These are phyloP conservation scores for Boletus subcaerulescens DNA, from an alignment of 768 basidiomycete species.

Conservation along the genomic window DNA sequence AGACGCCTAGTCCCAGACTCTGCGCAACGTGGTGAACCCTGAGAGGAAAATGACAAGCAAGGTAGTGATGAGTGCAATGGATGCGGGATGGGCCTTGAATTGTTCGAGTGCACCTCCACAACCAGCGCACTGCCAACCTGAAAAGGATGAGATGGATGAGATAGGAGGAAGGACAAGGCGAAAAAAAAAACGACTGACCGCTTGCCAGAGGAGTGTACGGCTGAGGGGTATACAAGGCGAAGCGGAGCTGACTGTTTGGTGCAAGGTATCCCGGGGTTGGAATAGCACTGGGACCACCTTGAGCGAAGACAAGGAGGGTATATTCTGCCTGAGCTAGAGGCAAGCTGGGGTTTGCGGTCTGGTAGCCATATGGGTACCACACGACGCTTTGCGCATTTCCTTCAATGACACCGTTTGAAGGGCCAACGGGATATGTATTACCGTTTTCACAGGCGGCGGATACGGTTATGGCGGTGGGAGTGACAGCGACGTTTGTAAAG, in stretches of 20 bases:
- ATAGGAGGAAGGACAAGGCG: neutral
- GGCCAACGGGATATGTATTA: constrained; percentile 65
- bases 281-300: constrained; percentile 49
- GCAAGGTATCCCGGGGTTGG: constrained; percentile 50
- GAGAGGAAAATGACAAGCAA: constrained; percentile 31
- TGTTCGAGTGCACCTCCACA: constrained; percentile 32
- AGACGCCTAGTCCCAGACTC: constrained; percentile 24
- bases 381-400: constrained; percentile 49
- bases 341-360: constrained; percentile 43
- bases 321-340: constrained; percentile 62
- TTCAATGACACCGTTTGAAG: constrained; percentile 49
- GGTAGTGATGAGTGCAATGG: constrained; percentile 33
- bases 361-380: constrained; percentile 63
- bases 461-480: constrained; percentile 56
- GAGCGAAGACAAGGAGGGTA: constrained; percentile 55
- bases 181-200: constrained; percentile 24
- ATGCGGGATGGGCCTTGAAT: constrained; percentile 30
- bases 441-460: constrained; percentile 66
- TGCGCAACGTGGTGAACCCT: constrained; percentile 34
- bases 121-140: constrained; percentile 31
- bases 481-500: constrained; percentile 52
- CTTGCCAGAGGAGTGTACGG: constrained; percentile 52
- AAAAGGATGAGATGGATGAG: neutral
- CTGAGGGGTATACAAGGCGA: constrained; percentile 63
- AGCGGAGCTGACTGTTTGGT: constrained; percentile 51